Base-by-base conservation (phyloP, 176 grass and related monocot species). In the Hordeum marinum region DNA sequence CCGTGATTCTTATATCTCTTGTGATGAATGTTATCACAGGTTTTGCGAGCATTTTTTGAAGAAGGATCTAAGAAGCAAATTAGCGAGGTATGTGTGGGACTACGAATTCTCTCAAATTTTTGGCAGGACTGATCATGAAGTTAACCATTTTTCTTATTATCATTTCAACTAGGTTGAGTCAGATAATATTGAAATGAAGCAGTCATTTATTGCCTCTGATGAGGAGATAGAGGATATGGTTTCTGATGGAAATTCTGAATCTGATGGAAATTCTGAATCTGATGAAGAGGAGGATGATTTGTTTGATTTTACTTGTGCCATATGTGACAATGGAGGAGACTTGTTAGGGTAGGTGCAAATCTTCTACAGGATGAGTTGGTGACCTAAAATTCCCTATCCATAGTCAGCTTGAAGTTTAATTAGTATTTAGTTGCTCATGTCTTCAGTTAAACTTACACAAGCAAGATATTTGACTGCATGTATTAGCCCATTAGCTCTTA, bases 291-390 rank as follows among this genome's bases (percentile, higher is more conserved):
- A 90, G 39, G 83, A 86, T 15, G 87, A 97, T 85, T 78, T 97
- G 68, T 93, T 97, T 81, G 94, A 97, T 77, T 88, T 87, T 72
- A 86, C 89, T 74, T 97, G 94, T 91, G 82, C 89, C 11, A 94
- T 97, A 86, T 97, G 94, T 88, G 94, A 97, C 80, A 80, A 97
- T 66, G 94, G 94, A 77, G 94, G 94, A 60, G 94, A 97, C 27
- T 80, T 97, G 61, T 78, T 97, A 76, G 88, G 94, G 94, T 97
- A 90, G 18, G 77, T 78, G 58, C 11, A 79, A 50, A 55, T 73
- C 31, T 37, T 77, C n/a, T 24, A 31, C 74, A 24, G 17, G 76
- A 61, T 84, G 31, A 65, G 43, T 81, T 23, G 58, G 80, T 73
- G 41, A 40, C 63, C 11, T 61, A 41, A 77, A 17, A 80, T 76